A percentile compares a stretch with the other conserved stretches of the same genome.
These are phyloP conservation scores for Nitzschia sp. DNA, from an alignment of 108 stramenopile genomes.

Conservation along the genomic window DNA sequence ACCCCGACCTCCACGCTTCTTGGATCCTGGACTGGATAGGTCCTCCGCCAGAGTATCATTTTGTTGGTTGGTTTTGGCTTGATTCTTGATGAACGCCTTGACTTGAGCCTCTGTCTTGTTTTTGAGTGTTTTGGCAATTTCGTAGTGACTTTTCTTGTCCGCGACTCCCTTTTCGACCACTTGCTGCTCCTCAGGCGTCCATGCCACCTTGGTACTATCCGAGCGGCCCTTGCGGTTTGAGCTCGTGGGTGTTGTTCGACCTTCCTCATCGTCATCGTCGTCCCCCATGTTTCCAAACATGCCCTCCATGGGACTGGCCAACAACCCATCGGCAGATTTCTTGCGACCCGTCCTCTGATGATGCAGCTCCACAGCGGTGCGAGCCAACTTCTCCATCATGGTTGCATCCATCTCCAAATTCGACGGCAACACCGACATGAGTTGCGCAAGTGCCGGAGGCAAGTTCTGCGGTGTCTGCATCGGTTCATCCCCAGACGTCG, in stretches of 20 bases:
- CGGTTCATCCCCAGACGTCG: neutral
- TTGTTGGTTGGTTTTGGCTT: slow-evolving; percentile 15
- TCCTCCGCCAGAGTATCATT: slow-evolving; percentile 18
- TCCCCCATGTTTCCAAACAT: neutral
- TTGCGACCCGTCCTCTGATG: slow-evolving; percentile 74
- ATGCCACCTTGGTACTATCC: slow-evolving; percentile 28
- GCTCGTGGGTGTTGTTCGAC: neutral
- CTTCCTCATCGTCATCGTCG: neutral
- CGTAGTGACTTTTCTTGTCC: slow-evolving; percentile 18
- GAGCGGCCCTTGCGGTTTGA: neutral
- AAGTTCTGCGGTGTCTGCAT: slow-evolving; percentile 15
- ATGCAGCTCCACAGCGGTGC: slow-evolving; percentile 80
- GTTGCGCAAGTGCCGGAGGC: slow-evolving; percentile 27
- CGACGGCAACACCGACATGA: slow-evolving; percentile 39
- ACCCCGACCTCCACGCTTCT: slow-evolving; percentile 60
- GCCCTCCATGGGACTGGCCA: slow-evolving; percentile 25
- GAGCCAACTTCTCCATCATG: slow-evolving; percentile 84
- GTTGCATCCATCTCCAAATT: slow-evolving; percentile 56
- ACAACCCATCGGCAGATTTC: slow-evolving; percentile 48
- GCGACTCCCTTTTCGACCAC: slow-evolving; percentile 22
- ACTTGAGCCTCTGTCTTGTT: slow-evolving; percentile 45
- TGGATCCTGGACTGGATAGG: slow-evolving; percentile 25
- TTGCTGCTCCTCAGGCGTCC: slow-evolving; percentile 32
- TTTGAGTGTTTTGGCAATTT: slow-evolving; percentile 25
- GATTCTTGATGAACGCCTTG: slow-evolving; percentile 44